Conservation (phyloP, 306 rosid species). For the Prunus persica region DNA sequence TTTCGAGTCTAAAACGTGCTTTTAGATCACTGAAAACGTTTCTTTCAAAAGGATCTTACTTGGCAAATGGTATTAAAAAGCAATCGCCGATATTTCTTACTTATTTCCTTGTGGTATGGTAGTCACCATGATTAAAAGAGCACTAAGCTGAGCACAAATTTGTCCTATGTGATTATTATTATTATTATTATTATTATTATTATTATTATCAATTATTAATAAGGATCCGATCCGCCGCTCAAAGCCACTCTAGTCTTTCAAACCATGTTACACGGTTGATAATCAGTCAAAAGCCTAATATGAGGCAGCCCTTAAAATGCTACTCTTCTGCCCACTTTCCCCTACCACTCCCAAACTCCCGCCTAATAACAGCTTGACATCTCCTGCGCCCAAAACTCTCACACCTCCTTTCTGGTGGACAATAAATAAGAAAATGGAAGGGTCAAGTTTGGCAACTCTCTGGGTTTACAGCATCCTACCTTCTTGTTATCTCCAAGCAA, state of each 20-base stretch:
- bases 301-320: not conserved
- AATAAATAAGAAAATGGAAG: not conserved
- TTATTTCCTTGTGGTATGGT: not conserved
- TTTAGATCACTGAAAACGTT: not conserved
- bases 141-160: slow-evolving; percentile 6
- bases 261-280: not conserved
- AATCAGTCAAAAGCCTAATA: not conserved
- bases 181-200: too few species aligned
- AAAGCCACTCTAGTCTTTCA: not conserved
- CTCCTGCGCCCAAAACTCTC: not conserved
- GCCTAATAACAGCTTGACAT: slow-evolving; percentile 7
- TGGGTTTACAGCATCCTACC: not conserved
- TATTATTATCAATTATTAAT: not conserved
- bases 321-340: slow-evolving; percentile 5
- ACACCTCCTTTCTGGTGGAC: not conserved
- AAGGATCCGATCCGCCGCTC: not conserved
- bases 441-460: slow-evolving; percentile 4
- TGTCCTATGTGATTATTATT: not conserved
- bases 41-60: slow-evolving; percentile 1
- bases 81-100: not conserved
- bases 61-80: slow-evolving; percentile 3
- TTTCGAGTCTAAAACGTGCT: not conserved
- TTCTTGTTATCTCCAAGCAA: not conserved
- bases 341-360: not conserved
- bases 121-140: not conserved